Evolutionary conservation across 2,329 filamentous ascomycete genomes (phyloP).

Genomic region (Pseudogymnoascus sp.): DNA sequence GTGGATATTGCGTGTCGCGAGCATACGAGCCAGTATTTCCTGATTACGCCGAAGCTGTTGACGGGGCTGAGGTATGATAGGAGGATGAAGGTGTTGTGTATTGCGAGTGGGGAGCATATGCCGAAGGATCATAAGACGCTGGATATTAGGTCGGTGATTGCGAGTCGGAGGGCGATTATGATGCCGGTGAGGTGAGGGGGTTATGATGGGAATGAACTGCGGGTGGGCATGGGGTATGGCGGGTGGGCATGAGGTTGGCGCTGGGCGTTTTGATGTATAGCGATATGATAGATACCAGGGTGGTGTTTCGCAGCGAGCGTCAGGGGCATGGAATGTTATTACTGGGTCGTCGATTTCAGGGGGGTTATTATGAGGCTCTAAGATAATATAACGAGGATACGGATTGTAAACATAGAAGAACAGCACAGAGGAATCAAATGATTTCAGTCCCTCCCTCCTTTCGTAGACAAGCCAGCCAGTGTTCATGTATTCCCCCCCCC

Average conservation of each 20-base stretch:
- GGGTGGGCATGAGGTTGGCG: neutral
- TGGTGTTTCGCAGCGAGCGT: neutral
- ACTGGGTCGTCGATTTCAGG: neutral
- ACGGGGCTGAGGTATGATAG: slow-evolving; percentile 76
- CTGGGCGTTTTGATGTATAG: slow-evolving; percentile 6
- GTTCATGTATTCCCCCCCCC: neutral
- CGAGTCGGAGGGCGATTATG: slow-evolving; percentile 21
- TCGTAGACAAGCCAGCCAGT: neutral
- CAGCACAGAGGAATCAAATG: neutral
- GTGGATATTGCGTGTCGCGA: slow-evolving; percentile 91
- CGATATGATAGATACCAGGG: slow-evolving; percentile 4
- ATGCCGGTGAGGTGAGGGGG: neutral
- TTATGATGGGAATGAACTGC: too few species aligned
- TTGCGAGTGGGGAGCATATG: slow-evolving; percentile 77
- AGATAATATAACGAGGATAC: slow-evolving; percentile 6
- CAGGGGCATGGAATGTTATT: neutral
- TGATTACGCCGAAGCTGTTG: slow-evolving; percentile 94
- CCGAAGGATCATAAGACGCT: slow-evolving; percentile 36
- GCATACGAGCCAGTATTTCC: slow-evolving; percentile 78
- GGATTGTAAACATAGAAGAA: neutral
- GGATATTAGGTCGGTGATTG: slow-evolving; percentile 25
- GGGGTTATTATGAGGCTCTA: neutral
- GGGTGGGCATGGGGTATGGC: neutral
- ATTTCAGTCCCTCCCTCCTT: neutral
- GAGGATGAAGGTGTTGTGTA: slow-evolving; percentile 89